A percentile compares a stretch with the other conserved stretches of the same genome.
These are phyloP conservation scores for Hypomyces rosellus DNA, from an alignment of 2,329 filamentous ascomycete genomes.

Conservation along the genomic window DNA sequence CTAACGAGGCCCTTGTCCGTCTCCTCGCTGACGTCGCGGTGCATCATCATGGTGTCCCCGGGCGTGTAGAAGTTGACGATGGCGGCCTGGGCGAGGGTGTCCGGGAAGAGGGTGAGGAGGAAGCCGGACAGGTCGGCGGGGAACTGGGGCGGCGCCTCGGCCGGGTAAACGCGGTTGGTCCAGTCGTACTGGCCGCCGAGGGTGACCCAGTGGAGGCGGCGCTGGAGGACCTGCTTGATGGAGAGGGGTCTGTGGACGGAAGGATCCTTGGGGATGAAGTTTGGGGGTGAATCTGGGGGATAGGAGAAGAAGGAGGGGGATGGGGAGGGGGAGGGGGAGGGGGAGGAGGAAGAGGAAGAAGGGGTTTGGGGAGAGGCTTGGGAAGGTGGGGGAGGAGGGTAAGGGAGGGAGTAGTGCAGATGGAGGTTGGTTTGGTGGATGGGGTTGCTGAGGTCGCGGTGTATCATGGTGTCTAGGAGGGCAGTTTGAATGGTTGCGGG, in stretches of 20 bases:
- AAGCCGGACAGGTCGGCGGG: constrained; percentile 65
- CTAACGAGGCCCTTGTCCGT: constrained; percentile 74
- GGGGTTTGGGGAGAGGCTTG: constrained; percentile 47
- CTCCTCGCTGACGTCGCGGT: constrained; percentile 88
- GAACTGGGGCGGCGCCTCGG: constrained; percentile 61
- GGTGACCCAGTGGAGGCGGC: constrained; percentile 87
- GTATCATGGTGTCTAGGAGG: constrained; percentile 68
- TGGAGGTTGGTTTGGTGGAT: constrained; percentile 85
- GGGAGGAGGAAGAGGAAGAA: constrained; percentile 48
- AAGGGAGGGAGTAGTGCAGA: constrained; percentile 67
- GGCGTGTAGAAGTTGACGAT: constrained; percentile 92
- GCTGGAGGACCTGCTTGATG: constrained; percentile 63
- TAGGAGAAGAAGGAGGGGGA: constrained; percentile 49
- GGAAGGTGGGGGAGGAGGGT: constrained; percentile 34
- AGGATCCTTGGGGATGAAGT: constrained; percentile 63
- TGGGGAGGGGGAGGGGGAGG: constrained; percentile 42
- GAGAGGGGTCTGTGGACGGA: constrained; percentile 67
- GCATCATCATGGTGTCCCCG: constrained; percentile 84
- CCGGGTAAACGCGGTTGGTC: constrained; percentile 78
- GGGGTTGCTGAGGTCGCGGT: constrained; percentile 67
- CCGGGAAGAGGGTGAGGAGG: constrained; percentile 64
- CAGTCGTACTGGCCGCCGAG: constrained; percentile 95
- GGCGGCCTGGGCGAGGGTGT: constrained; percentile 75
- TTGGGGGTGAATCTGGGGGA: constrained; percentile 43
- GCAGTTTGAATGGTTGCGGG: constrained; percentile 60